phyloP scores from a whole-genome alignment of 2,329 filamentous ascomycete species.

The Alternaria sp. region DNA sequence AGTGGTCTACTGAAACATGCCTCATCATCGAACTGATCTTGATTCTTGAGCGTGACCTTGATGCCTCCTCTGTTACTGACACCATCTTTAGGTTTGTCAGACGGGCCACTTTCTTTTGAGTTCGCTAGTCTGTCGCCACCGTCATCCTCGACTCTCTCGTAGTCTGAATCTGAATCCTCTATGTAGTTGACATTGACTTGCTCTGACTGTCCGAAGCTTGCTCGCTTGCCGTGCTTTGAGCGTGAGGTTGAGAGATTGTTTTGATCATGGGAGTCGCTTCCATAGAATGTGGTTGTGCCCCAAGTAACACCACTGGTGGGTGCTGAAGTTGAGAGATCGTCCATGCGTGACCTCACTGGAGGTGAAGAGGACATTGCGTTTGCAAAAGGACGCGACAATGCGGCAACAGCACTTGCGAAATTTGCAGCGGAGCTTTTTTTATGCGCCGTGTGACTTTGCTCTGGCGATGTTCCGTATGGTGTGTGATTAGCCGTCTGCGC shows the following conservation, averaged over 20 bases:
- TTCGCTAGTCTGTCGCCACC: slow-evolving; percentile 19
- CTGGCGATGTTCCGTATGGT: slow-evolving; percentile 51
- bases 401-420: slow-evolving; percentile 49
- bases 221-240: slow-evolving; percentile 48
- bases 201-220: slow-evolving; percentile 45
- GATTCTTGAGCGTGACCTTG: slow-evolving; percentile 62
- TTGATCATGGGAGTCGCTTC: slow-evolving; percentile 40
- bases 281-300: slow-evolving; percentile 53
- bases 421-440: slow-evolving; percentile 46
- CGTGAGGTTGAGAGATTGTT: slow-evolving; percentile 32
- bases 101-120: slow-evolving; percentile 30
- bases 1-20: slow-evolving; percentile 55
- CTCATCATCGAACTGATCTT: slow-evolving; percentile 62
- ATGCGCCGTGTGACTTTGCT: slow-evolving; percentile 40
- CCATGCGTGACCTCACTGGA: slow-evolving; percentile 39
- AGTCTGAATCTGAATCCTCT: slow-evolving; percentile 44
- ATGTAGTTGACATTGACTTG: slow-evolving; percentile 35
- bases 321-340: slow-evolving; percentile 52
- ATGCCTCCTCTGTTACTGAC: slow-evolving; percentile 38
- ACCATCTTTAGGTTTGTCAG: slow-evolving; percentile 19
- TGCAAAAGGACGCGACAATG: slow-evolving; percentile 49
- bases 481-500: slow-evolving; percentile 46
- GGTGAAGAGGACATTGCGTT: slow-evolving; percentile 49
- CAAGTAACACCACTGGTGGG: slow-evolving; percentile 54
- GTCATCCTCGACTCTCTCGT: slow-evolving; percentile 28